Evolutionary conservation across 2,329 filamentous ascomycete genomes (phyloP), one percentile per base, ranked within the genome.

Genomic region (Aspergillus arachidicola): DNA sequence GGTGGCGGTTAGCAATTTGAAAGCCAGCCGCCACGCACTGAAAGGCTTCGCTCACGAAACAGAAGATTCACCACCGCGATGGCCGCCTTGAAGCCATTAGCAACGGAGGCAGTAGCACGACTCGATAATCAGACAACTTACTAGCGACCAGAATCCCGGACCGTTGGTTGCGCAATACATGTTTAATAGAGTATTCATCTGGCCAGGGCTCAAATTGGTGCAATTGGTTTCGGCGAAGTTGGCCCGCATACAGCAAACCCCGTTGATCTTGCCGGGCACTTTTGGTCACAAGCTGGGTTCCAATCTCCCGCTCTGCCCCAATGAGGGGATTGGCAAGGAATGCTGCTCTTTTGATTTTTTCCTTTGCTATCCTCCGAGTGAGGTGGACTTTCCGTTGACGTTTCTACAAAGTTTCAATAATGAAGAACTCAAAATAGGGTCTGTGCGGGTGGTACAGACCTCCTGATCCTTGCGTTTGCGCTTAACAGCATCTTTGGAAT

Each of bases 401-500:
- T 64, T 73, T 74, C 75, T 79, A 61, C 10, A 21, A 36, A 54
- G 51, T 32, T 46, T 69, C 32, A 63, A 69, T 46, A 21, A 23
- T 28, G 16, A 54, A 41, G n/a, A 46, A 45, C 45, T 36, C 21
- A 45, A 34, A 11, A 43, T n/a, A 38, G 21, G 23, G 16, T 41
- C 48, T 41, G 14, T n/a, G 41, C 28, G 34, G 14, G 14, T 30
- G 23, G 41, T 38, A 19, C 56, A 51, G 46, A 73, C 75, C 59
- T 79, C 73, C 41, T 84, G 79, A 36, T 84, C 79, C 3, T 79
- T 65, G 64, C 83, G 83, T 58, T 86, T 86, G 66, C 81, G 82
- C 75, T 86, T 89, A 61, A 90, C 85, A 7, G 83, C 82, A 53
- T 85, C 80, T n/a, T 81, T 77, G 10, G 87, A 87, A 79, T 88